phyloP scores from a whole-genome alignment of 306 rosid species.

The Ormosia semicastrata region DNA sequence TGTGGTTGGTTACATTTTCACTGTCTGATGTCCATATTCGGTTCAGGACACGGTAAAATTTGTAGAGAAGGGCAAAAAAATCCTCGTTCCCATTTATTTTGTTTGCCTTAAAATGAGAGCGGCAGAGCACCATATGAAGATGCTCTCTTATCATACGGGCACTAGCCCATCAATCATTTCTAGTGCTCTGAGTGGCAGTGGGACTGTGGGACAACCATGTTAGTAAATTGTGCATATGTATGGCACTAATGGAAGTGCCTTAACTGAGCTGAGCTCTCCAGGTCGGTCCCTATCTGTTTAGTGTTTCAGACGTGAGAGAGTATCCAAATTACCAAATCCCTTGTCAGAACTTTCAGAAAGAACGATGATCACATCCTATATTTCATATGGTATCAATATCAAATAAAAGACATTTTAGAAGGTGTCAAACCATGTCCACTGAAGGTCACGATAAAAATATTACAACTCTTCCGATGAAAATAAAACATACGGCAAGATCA shows the following conservation, averaged over 20 bases:
- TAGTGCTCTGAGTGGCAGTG: neutral
- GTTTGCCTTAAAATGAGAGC: neutral
- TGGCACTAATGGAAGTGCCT: neutral
- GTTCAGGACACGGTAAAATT: neutral
- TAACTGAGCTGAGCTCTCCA: neutral
- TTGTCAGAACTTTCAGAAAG: neutral
- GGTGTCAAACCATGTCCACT: neutral
- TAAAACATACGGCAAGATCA: neutral
- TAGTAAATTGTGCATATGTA: neutral
- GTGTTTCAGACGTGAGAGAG: neutral
- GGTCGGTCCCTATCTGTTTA: neutral
- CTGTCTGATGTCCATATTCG: neutral
- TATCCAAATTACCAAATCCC: neutral
- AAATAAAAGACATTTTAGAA: neutral
- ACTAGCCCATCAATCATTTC: neutral
- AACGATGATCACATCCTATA: neutral
- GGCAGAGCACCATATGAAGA: neutral
- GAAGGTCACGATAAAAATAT: neutral
- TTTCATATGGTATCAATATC: neutral
- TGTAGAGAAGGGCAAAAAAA: neutral
- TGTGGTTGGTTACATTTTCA: constrained; percentile 1
- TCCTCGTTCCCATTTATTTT: neutral
- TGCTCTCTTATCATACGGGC: neutral
- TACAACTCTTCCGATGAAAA: neutral
- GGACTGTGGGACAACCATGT: neutral